A percentile compares a stretch with the other conserved stretches of the same genome.
Evolutionary conservation across 768 basidiomycete species (phyloP).

Genomic region (Porphyrellus cyaneotinctus): DNA sequence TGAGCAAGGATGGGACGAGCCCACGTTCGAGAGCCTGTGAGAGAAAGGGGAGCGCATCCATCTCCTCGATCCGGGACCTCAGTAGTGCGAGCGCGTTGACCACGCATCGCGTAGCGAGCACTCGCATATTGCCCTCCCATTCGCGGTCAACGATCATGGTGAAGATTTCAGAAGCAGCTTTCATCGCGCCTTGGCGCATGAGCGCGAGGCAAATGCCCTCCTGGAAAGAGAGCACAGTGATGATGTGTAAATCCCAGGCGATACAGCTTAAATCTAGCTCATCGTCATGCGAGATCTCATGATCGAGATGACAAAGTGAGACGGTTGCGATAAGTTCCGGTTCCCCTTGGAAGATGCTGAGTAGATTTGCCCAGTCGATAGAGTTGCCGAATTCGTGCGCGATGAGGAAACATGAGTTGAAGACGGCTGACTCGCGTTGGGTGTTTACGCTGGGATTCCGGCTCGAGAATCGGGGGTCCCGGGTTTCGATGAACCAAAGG

Average conservation of each 20-base stretch:
- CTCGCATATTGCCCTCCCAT: slow-evolving; percentile 11
- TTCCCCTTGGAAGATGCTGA: slow-evolving; percentile 20
- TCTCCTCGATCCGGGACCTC: slow-evolving; percentile 18
- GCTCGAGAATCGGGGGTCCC: slow-evolving; percentile 23
- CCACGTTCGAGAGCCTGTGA: slow-evolving; percentile 20
- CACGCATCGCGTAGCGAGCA: slow-evolving; percentile 22
- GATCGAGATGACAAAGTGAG: slow-evolving; percentile 25
- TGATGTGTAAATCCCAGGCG: slow-evolving; percentile 29
- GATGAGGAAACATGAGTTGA: slow-evolving; percentile 28
- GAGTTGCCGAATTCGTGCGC: slow-evolving; percentile 16
- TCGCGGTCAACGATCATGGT: slow-evolving; percentile 10
- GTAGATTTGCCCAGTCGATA: slow-evolving; percentile 25
- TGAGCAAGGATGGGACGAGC: slow-evolving; percentile 23
- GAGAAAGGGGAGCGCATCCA: slow-evolving; percentile 27
- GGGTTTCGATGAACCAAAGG: slow-evolving; percentile 27
- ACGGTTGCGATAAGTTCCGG: slow-evolving; percentile 16
- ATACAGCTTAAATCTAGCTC: slow-evolving; percentile 22
- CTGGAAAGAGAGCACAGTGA: slow-evolving; percentile 20
- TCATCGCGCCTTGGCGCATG: slow-evolving; percentile 23
- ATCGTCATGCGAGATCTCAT: slow-evolving; percentile 16
- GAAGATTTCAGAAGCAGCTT: slow-evolving; percentile 22
- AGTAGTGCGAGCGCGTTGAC: slow-evolving; percentile 19
- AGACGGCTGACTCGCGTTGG: slow-evolving; percentile 29
- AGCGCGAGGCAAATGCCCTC: slow-evolving; percentile 17
- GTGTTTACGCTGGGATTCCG: slow-evolving; percentile 5